phyloP scores from a whole-genome alignment of 1,139 yeast genomes.

The Saccharomyces hybrid region DNA sequence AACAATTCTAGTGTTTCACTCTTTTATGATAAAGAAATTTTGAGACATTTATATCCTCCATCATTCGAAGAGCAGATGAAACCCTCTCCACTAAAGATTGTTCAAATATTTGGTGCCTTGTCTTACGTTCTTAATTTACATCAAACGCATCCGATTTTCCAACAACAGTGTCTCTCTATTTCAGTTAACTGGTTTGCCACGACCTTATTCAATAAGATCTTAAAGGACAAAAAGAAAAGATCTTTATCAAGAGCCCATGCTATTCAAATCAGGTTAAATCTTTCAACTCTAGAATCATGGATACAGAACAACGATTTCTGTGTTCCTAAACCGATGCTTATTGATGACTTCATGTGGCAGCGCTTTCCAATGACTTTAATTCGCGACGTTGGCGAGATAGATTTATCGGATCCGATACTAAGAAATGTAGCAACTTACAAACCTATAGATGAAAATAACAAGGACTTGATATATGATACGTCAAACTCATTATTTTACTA shows the following conservation, averaged over 20 bases:
- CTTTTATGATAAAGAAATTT: conserved; percentile 52
- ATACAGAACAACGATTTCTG: conserved; percentile 59
- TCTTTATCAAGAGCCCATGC: conserved; percentile 78
- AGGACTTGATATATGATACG: conserved; percentile 22
- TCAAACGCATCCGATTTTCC: conserved; percentile 65
- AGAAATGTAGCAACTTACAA: conserved; percentile 26
- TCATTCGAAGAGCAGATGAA: conserved; percentile 55
- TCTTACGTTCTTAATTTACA: conserved; percentile 79
- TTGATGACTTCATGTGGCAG: conserved; percentile 33
- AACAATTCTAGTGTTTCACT: background rate
- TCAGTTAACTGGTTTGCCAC: conserved; percentile 74
- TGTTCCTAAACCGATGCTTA: conserved; percentile 40
- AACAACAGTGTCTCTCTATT: conserved; percentile 69
- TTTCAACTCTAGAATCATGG: conserved; percentile 91
- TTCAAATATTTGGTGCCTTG: conserved; percentile 83
- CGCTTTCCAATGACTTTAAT: conserved; percentile 39
- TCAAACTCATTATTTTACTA: conserved; percentile 43
- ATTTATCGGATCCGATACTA: conserved; percentile 17
- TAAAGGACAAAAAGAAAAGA: conserved; percentile 48
- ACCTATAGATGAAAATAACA: conserved; percentile 16
- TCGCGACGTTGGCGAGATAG: conserved; percentile 28
- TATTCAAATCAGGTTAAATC: conserved; percentile 76
- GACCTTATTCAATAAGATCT: conserved; percentile 62
- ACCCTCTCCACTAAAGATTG: conserved; percentile 81
- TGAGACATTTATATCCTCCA: conserved; percentile 67